A percentile compares a stretch with the other conserved stretches of the same genome.
These are phyloP conservation scores for Xylariales sp. DNA, from an alignment of 2,329 filamentous ascomycete genomes.

Conservation along the genomic window DNA sequence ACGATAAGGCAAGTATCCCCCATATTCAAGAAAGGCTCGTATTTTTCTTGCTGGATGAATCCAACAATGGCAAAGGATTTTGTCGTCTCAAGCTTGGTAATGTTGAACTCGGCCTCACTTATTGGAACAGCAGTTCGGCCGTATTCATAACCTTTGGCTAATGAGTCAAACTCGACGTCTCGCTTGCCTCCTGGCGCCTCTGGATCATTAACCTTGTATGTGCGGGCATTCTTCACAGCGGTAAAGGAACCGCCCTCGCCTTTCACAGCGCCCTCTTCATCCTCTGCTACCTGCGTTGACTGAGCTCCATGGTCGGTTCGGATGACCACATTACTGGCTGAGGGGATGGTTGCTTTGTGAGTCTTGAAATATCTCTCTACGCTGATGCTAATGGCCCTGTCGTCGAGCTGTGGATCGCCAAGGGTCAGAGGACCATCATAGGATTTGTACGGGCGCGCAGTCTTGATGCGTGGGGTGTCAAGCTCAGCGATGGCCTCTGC, in stretches of 20 bases:
- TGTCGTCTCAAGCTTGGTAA: conserved; percentile 79
- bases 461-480: conserved; percentile 71
- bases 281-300: conserved; percentile 44
- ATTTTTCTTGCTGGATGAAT: conserved; percentile 74
- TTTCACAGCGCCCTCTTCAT: conserved; percentile 46
- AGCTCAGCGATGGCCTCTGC: conserved; percentile 81
- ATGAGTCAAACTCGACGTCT: conserved; percentile 74
- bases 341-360: conserved; percentile 67
- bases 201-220: conserved; percentile 77
- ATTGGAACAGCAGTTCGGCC: conserved; percentile 90
- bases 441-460: conserved; percentile 67
- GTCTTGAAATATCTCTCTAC: conserved; percentile 90
- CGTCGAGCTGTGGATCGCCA: conserved; percentile 69
- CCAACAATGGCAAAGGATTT: conserved; percentile 79
- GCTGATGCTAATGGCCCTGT: conserved; percentile 73
- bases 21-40: conserved; percentile 81
- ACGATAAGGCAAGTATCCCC: conserved; percentile 76
- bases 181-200: conserved; percentile 71
- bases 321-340: conserved; percentile 72
- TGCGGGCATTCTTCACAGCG: conserved; percentile 70
- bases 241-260: conserved; percentile 47
- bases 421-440: conserved; percentile 79
- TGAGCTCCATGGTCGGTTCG: conserved; percentile 46
- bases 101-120: conserved; percentile 76
- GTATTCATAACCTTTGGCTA: conserved; percentile 94